phyloP scores from a whole-genome alignment of 352 stramenopile genomes.

The Globisporangium echinulatum region DNA sequence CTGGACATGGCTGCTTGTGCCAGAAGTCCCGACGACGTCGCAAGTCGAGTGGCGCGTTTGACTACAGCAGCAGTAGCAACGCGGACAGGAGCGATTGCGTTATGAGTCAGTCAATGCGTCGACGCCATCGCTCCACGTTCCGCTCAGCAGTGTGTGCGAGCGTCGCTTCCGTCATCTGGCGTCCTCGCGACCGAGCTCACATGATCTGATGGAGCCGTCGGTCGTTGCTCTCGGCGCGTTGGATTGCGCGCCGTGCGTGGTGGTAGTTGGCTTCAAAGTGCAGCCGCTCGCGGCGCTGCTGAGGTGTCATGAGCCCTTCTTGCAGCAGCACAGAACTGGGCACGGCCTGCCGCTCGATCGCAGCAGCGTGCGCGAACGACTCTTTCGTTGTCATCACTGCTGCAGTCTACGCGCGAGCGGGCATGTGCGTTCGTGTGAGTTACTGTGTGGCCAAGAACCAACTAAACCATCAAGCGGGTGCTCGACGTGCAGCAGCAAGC shows the following conservation, averaged over 20 bases:
- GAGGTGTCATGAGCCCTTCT: constrained; percentile 70
- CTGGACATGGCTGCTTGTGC: neutral
- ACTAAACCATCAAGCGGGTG: no score
- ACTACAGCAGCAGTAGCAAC: constrained; percentile 1
- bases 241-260: constrained; percentile 38
- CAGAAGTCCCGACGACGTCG: constrained; percentile 32
- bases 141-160: no score
- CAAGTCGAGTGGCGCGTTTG: constrained; percentile 51
- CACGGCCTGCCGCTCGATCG: constrained; percentile 40
- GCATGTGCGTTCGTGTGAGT: neutral
- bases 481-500: neutral
- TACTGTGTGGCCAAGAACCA: no score
- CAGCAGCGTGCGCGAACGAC: constrained; percentile 27
- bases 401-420: constrained; percentile 17
- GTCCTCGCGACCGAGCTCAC: constrained; percentile 18
- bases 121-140: no score
- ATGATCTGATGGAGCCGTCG: constrained; percentile 67
- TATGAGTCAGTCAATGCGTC: no score
- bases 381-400: constrained; percentile 48
- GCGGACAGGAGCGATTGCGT: no score
- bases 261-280: constrained; percentile 59
- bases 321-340: constrained; percentile 45
- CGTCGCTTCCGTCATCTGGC: no score
- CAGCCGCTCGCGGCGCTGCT: constrained; percentile 60
- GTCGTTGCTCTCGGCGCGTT: constrained; percentile 54